Conservation (phyloP, 257 asterid species). For the Forsythia viridissima region DNA sequence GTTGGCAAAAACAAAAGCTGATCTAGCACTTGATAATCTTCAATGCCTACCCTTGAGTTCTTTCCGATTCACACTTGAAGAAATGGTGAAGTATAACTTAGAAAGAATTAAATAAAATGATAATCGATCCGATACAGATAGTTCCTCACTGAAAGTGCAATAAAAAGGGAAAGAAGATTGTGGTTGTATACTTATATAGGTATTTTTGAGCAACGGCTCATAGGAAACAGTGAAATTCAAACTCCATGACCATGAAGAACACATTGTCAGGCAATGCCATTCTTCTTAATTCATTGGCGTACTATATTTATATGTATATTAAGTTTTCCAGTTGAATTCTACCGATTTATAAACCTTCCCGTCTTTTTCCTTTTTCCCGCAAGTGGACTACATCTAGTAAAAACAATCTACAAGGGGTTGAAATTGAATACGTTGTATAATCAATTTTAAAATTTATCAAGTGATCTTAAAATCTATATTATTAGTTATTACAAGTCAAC, state of each 20-base stretch:
- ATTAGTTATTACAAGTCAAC: too few relatives aligned
- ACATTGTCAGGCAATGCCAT: conserved; percentile 2
- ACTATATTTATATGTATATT: too few relatives aligned
- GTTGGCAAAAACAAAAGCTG: conserved; percentile 74
- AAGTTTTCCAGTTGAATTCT: too few relatives aligned
- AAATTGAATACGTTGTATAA: too few relatives aligned
- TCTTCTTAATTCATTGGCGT: neutral
- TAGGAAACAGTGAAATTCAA: conserved; percentile 21
- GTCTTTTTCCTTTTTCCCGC: too few relatives aligned
- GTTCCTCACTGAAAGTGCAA: conserved; percentile 9
- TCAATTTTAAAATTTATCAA: too few relatives aligned
- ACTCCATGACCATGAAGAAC: conserved; percentile 3
- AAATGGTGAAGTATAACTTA: conserved; percentile 73
- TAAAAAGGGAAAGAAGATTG: neutral
- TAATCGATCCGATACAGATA: neutral
- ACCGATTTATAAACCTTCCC: too few relatives aligned
- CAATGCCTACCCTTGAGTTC: conserved; percentile 65
- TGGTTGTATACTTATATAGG: conserved; percentile 30
- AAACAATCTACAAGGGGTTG: too few relatives aligned
- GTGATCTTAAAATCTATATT: too few relatives aligned
- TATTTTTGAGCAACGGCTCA: conserved; percentile 30
- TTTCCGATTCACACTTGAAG: conserved; percentile 59
- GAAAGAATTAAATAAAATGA: conserved; percentile 58
- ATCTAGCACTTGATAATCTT: conserved; percentile 60
- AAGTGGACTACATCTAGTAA: too few relatives aligned